Evolutionary conservation across 1,284 basidiomycete genomes (phyloP).

Genomic region (Schizophyllum commune): DNA sequence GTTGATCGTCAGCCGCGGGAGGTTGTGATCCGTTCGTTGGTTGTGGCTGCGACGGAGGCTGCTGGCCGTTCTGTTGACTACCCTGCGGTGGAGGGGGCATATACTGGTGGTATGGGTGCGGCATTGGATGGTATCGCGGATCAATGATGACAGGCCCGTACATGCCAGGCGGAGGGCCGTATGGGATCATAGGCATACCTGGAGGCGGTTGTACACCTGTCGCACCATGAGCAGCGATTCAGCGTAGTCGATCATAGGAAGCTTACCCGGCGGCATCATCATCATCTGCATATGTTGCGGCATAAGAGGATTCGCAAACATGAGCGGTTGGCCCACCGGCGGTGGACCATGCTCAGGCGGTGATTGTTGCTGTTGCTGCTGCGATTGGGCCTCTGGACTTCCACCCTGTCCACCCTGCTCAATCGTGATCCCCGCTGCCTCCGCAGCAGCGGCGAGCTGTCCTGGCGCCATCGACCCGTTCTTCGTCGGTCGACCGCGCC

Average conservation of each 20-base stretch:
- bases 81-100: neutral
- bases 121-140: no score
- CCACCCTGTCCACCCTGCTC: neutral
- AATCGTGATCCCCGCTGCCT: neutral
- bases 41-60: neutral
- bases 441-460: neutral
- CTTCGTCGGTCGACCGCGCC: neutral
- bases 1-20: neutral
- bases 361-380: no score
- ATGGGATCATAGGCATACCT: neutral
- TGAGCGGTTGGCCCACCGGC: neutral
- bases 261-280: neutral
- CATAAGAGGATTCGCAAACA: neutral
- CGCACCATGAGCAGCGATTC: neutral
- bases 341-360: neutral
- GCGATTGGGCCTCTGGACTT: neutral
- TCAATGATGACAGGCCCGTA: neutral
- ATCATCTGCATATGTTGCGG: neutral
- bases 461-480: neutral
- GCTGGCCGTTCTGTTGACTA: neutral
- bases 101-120: neutral
- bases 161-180: neutral
- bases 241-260: neutral
- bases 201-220: neutral
- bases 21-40: neutral